Percentiles rank a stretch among this genome's conserved stretches.
These are phyloP conservation scores for Hymenoscyphus occultus DNA, from an alignment of 2,329 filamentous ascomycete species.

Conservation along the genomic window DNA sequence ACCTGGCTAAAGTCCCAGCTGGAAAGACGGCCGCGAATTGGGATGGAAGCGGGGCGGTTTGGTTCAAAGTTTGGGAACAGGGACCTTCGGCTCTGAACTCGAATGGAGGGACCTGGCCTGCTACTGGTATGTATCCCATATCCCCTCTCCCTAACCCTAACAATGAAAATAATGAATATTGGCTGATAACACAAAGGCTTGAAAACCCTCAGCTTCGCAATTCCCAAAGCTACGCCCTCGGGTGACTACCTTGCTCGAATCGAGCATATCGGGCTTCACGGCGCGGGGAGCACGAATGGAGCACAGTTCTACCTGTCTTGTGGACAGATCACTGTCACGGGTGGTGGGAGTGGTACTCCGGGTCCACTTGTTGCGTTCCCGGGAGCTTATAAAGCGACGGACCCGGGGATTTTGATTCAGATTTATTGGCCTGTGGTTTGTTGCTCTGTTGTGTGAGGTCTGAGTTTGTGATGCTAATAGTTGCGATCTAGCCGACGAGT, in stretches of 20 bases:
- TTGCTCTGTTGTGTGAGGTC: background rate
- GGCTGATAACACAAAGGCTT: slow-evolving; percentile 8
- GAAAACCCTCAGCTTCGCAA: slow-evolving; percentile 11
- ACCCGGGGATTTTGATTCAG: slow-evolving; percentile 22
- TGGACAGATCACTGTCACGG: slow-evolving; percentile 42
- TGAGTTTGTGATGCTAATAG: background rate
- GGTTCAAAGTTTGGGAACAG: slow-evolving; percentile 36
- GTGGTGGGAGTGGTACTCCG: slow-evolving; percentile 40
- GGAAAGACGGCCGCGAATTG: slow-evolving; percentile 16
- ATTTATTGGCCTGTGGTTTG: slow-evolving; percentile 11
- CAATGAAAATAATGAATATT: background rate
- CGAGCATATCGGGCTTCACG: slow-evolving; percentile 37
- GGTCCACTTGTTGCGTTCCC: slow-evolving; percentile 38
- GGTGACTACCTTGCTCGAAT: slow-evolving; percentile 41
- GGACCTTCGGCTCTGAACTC: slow-evolving; percentile 28
- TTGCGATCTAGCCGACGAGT: background rate
- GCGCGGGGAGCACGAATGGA: slow-evolving; percentile 14
- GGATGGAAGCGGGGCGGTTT: slow-evolving; percentile 22
- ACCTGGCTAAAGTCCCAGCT: slow-evolving; percentile 19
- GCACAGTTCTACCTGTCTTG: slow-evolving; percentile 38
- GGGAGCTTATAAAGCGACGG: slow-evolving; percentile 37
- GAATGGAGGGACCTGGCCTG: background rate
- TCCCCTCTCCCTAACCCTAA: background rate
- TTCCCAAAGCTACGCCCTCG: slow-evolving; percentile 5
- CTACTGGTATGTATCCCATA: background rate